These are phyloP conservation scores for Botryotinia narcissicola DNA, from an alignment of 2,329 filamentous ascomycete genomes.

Conservation along the genomic window DNA sequence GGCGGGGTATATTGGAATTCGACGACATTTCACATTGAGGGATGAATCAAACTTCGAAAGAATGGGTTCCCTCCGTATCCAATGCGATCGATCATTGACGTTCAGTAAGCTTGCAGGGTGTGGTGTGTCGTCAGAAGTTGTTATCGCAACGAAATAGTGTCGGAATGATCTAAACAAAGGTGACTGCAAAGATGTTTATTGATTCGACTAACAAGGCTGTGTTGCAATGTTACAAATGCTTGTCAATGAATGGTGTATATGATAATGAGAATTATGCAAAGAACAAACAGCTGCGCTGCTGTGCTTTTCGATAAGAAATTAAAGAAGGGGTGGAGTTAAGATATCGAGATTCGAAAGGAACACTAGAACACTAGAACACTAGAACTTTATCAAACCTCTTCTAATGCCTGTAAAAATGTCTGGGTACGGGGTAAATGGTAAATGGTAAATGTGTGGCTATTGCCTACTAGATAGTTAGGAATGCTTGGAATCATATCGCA, in stretches of 20 bases:
- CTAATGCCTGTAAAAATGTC: neutral
- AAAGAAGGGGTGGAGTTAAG: neutral
- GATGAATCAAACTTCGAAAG: neutral
- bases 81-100: neutral
- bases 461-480: neutral
- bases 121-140: neutral
- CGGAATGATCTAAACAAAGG: neutral
- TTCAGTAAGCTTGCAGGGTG: conserved; percentile 10
- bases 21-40: conserved; percentile 35
- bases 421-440: neutral
- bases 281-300: neutral
- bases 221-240: neutral
- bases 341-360: neutral
- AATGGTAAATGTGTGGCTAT: neutral
- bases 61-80: neutral
- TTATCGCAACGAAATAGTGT: neutral
- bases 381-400: neutral
- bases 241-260: neutral
- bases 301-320: conserved; percentile 1
- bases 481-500: neutral
- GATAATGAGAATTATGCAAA: neutral
- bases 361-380: neutral
- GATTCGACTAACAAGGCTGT: neutral
- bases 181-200: neutral
- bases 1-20: conserved; percentile 38